A percentile compares a stretch with the other conserved stretches of the same genome.
Conservation (phyloP, 495 filamentous ascomycete species). For the Viridothelium virens region DNA sequence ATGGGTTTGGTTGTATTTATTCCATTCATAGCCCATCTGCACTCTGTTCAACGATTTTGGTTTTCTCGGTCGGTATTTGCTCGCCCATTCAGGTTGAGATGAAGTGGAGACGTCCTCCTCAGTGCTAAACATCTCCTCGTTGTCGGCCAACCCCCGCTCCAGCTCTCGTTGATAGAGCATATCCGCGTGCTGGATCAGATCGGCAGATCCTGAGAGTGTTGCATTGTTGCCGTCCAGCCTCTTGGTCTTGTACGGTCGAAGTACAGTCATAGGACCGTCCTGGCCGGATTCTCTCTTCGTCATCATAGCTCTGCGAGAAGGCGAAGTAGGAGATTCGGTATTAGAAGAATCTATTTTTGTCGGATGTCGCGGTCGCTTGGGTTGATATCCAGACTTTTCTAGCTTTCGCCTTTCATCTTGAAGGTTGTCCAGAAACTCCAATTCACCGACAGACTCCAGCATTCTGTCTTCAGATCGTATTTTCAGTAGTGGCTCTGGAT, state of each 20-base stretch:
- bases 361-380: slow-evolving; percentile 44
- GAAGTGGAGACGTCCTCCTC: slow-evolving; percentile 68
- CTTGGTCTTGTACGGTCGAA: neutral
- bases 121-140: slow-evolving; percentile 91
- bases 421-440: slow-evolving; percentile 51
- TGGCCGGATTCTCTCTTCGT: neutral
- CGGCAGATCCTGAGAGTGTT: neutral
- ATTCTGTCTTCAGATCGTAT: slow-evolving; percentile 60
- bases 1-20: slow-evolving; percentile 99
- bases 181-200: slow-evolving; percentile 35
- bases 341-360: neutral
- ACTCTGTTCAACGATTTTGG: slow-evolving; percentile 97
- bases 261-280: neutral
- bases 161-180: slow-evolving; percentile 89
- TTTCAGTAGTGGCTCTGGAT: slow-evolving; percentile 66
- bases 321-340: neutral
- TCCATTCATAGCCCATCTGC: slow-evolving; percentile 99
- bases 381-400: slow-evolving; percentile 62
- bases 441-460: slow-evolving; percentile 55
- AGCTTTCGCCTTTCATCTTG: slow-evolving; percentile 57
- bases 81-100: slow-evolving; percentile 69
- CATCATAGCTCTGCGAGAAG: neutral
- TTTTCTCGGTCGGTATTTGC: slow-evolving; percentile 85
- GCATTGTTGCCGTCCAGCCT: neutral
- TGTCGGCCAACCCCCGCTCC: slow-evolving; percentile 81